These are phyloP conservation scores for Myxozyma geophila DNA, from an alignment of 805 yeast genomes.

Conservation along the genomic window DNA sequence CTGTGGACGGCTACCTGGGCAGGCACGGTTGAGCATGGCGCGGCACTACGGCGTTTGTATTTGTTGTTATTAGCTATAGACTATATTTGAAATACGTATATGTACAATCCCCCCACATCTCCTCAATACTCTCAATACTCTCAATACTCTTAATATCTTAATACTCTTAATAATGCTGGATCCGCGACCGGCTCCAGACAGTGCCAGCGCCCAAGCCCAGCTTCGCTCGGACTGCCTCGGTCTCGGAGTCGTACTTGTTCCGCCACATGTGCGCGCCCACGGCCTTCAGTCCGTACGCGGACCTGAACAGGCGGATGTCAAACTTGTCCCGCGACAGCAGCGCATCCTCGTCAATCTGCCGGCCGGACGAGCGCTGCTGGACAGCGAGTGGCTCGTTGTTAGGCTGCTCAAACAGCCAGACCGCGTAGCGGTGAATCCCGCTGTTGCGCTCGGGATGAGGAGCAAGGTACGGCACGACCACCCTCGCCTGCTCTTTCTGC, in stretches of 20 bases:
- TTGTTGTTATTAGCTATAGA: not conserved
- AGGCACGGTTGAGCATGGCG: no score
- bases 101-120: not conserved
- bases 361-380: conserved; percentile 26
- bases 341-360: conserved; percentile 23
- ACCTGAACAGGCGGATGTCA: conserved; percentile 72
- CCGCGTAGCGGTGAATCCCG: conserved; percentile 77
- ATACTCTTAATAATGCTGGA: conserved; percentile 28
- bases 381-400: conserved; percentile 30
- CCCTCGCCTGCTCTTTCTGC: conserved; percentile 46
- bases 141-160: no score
- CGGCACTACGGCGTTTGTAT: not conserved
- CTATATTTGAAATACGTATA: not conserved
- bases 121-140: no score
- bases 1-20: not conserved
- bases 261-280: conserved; percentile 95
- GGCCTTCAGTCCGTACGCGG: conserved; percentile 61
- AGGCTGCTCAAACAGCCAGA: conserved; percentile 88
- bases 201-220: conserved; percentile 78
- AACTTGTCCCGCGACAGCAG: conserved; percentile 55
- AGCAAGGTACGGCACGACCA: conserved; percentile 68
- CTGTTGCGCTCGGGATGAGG: conserved; percentile 89
- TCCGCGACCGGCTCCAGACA: conserved; percentile 51
- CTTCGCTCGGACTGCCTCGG: conserved; percentile 65
- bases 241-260: conserved; percentile 77